These are phyloP conservation scores for Pyrenophora teres DNA, from an alignment of 2,329 filamentous ascomycete genomes.

Conservation along the genomic window DNA sequence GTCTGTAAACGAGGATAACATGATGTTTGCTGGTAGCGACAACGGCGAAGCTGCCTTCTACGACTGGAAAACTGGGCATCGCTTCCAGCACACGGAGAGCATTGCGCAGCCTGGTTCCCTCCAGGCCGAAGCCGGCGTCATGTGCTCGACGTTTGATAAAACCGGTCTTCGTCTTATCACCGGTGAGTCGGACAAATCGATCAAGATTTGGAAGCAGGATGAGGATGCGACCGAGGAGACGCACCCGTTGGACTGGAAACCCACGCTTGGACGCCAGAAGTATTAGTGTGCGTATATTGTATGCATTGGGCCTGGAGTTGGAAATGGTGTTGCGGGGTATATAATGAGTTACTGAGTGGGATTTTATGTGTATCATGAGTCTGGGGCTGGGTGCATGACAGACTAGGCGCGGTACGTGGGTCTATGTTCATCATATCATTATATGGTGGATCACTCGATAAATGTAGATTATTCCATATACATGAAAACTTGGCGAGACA, in stretches of 20 bases:
- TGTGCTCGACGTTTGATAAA: conserved; percentile 89
- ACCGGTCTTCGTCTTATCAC: conserved; percentile 89
- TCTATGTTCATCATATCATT: no score
- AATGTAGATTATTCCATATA: no score
- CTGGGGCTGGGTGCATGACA: no score
- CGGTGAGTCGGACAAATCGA: conserved; percentile 88
- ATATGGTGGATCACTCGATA: no score
- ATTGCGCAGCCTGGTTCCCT: conserved; percentile 92
- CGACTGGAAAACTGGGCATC: conserved; percentile 97
- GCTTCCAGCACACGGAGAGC: conserved; percentile 87
- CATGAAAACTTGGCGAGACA: no score
- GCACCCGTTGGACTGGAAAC: conserved; percentile 91
- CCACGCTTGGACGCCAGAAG: conserved; percentile 76
- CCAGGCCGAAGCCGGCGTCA: conserved; percentile 91
- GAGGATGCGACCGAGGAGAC: conserved; percentile 87
- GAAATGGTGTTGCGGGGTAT: no score
- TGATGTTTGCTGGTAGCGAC: conserved; percentile 91
- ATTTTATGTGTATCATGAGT: no score
- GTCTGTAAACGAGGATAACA: conserved; percentile 90
- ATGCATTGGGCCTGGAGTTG: no score
- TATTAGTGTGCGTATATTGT: conserved; percentile 43
- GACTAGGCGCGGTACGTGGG: no score
- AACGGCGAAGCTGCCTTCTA: conserved; percentile 97
- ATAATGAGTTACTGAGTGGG: no score
- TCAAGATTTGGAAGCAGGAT: conserved; percentile 97